These are phyloP conservation scores for Fusarium udum DNA, from an alignment of 2,329 filamentous ascomycete genomes.

Conservation along the genomic window DNA sequence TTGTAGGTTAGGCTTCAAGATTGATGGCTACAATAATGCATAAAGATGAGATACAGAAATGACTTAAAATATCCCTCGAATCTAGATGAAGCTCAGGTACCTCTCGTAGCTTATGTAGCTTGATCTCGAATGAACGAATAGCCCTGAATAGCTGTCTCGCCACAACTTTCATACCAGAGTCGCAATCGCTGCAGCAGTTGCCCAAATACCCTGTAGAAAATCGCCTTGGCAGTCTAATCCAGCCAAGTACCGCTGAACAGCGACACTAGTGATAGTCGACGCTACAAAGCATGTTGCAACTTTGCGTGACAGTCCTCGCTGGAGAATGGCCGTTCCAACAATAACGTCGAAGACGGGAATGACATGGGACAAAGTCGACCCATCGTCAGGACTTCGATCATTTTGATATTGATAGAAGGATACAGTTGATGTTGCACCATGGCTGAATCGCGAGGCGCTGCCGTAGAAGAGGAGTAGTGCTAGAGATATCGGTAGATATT, in stretches of 20 bases:
- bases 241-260: neutral
- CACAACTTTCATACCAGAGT: neutral
- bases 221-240: constrained; percentile 3
- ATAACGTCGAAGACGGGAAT: constrained; percentile 24
- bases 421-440: constrained; percentile 19
- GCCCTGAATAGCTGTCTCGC: accelerated
- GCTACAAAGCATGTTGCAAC: constrained; percentile 26
- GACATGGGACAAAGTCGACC: neutral
- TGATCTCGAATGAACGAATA: too few relatives aligned
- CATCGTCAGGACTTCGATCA: constrained; percentile 12
- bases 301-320: neutral
- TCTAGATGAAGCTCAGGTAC: too few relatives aligned
- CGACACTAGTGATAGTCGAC: constrained; percentile 4
- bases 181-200: neutral
- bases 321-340: constrained; percentile 2
- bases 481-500: constrained; percentile 9
- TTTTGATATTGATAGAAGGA: constrained; percentile 25
- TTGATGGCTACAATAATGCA: too few relatives aligned
- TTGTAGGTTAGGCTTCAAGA: too few relatives aligned
- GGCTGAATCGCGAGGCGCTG: constrained; percentile 26
- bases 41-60: too few relatives aligned
- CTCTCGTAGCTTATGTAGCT: too few relatives aligned
- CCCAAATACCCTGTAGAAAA: constrained; percentile 16
- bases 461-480: constrained; percentile 25
- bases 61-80: too few relatives aligned